Percentiles rank a stretch among this genome's conserved stretches.
These are phyloP conservation scores for Mercurialis annua DNA, from an alignment of 345 rosid genomes.

Conservation along the genomic window DNA sequence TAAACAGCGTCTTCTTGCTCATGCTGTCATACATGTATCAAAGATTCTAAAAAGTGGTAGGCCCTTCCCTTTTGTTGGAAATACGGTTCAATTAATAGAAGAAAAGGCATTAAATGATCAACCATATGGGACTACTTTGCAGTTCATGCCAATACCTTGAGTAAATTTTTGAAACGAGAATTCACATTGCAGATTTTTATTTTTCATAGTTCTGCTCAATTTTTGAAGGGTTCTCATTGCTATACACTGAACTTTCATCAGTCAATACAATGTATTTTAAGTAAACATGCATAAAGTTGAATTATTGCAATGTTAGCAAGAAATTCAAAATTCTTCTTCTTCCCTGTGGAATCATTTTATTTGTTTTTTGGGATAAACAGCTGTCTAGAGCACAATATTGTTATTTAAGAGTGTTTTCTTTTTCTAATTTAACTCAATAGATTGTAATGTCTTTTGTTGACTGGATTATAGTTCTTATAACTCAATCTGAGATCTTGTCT, in stretches of 20 bases:
- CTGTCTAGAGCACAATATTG: neutral
- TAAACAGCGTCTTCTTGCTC: neutral
- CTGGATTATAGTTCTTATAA: neutral
- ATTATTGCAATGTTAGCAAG: constrained; percentile 1
- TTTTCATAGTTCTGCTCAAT: neutral
- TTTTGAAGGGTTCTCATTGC: neutral
- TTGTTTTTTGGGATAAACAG: too few species aligned
- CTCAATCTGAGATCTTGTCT: neutral
- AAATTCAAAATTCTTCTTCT: neutral
- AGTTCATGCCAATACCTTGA: neutral
- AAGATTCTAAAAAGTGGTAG: neutral
- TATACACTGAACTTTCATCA: neutral
- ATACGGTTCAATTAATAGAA: neutral
- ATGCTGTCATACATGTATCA: neutral
- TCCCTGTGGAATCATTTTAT: neutral
- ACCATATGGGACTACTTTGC: neutral
- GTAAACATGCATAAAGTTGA: neutral
- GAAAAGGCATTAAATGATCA: neutral
- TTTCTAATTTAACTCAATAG: neutral
- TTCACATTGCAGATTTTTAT: neutral
- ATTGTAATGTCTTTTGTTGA: neutral
- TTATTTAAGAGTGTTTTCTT: neutral
- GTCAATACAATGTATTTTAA: neutral
- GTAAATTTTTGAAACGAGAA: neutral
- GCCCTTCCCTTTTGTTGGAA: too few species aligned